Evolutionary conservation across 31 red algal species (phyloP), one percentile per base, ranked within the genome.

Genomic region (Bonnemaisonia californica): DNA sequence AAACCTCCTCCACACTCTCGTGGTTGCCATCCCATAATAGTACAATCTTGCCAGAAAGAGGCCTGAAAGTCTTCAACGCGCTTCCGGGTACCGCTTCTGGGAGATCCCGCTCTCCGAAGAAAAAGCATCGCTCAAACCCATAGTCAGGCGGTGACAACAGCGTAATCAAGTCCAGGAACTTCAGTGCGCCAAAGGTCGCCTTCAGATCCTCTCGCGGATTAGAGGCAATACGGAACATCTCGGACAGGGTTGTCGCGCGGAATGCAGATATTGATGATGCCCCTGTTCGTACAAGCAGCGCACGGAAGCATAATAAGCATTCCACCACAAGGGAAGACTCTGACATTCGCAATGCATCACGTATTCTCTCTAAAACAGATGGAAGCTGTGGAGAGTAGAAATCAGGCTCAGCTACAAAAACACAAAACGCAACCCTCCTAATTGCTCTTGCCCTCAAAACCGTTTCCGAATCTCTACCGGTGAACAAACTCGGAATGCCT

Each of bases 91-190:
- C 63, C 41, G 35, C 65, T 33, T 26, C n/a, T 12, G 62, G 23
- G 41, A 73, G 28, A 47, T n/a, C 24, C 21, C 48, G 48, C 51
- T 76, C 82, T 59, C 80, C 80, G 55, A 92, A 92, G 69, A 92
- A 92, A 62, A 92, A 92, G 35, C 89, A 92, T 54, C 81, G 68
- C 38, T 86, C 89, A 54, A 80, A 92, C 1, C 89, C 89, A 77
- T 77, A 92, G 65, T 86, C 89, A 3, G 89, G 79, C 4, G 82
- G 81, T 31, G 81, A 92, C 26, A 94, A 62, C 29, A 94, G 58
- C 4, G 91, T 85, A 22, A 81, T 79, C 16, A 94, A 41, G 39
- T 94, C 91, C 39, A 94, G 78, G 56, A 94, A 89, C 57, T 83
- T 82, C 8, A 94, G 84, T 54, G 84, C 84, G 22, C 77, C 79